Percentiles rank a stretch among this genome's conserved stretches.
phyloP scores from a whole-genome alignment of 495 filamentous ascomycete species.

The Extremus antarcticus region DNA sequence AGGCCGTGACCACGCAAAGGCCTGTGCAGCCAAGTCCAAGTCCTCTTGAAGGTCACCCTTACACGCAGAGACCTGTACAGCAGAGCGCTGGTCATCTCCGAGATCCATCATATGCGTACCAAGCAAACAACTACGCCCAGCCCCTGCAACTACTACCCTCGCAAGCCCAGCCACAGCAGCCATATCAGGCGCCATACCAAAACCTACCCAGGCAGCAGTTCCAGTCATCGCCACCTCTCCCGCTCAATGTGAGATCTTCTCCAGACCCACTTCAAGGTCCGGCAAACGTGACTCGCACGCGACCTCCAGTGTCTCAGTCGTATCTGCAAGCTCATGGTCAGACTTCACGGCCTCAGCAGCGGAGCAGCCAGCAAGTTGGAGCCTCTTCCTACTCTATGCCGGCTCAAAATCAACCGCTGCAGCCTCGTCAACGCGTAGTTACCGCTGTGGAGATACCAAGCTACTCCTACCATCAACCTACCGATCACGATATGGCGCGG shows the following conservation, averaged over 20 bases:
- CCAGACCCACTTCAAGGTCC: neutral
- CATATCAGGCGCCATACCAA: neutral
- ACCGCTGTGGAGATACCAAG: conserved; percentile 13
- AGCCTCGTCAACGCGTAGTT: conserved; percentile 8
- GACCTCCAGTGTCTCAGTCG: neutral
- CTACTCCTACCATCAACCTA: neutral
- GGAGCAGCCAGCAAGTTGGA: neutral
- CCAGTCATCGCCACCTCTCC: neutral
- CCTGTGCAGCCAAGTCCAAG: too few species aligned
- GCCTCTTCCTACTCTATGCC: neutral
- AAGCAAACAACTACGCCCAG: neutral
- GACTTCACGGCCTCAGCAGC: neutral
- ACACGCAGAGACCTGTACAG: too few species aligned
- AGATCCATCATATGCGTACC: too few species aligned
- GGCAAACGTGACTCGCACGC: neutral
- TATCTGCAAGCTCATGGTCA: neutral
- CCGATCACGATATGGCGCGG: conserved; percentile 2
- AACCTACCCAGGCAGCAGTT: neutral
- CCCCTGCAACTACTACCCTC: neutral
- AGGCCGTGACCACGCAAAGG: too few species aligned
- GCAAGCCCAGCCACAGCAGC: neutral
- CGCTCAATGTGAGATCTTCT: neutral
- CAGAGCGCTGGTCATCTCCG: too few species aligned
- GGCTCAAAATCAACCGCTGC: neutral
- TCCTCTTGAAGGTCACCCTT: too few species aligned